Percentiles rank a stretch among this genome's conserved stretches.
Conservation (phyloP, 1,139 yeast genomes). For the Yamadazyma mexicana region DNA sequence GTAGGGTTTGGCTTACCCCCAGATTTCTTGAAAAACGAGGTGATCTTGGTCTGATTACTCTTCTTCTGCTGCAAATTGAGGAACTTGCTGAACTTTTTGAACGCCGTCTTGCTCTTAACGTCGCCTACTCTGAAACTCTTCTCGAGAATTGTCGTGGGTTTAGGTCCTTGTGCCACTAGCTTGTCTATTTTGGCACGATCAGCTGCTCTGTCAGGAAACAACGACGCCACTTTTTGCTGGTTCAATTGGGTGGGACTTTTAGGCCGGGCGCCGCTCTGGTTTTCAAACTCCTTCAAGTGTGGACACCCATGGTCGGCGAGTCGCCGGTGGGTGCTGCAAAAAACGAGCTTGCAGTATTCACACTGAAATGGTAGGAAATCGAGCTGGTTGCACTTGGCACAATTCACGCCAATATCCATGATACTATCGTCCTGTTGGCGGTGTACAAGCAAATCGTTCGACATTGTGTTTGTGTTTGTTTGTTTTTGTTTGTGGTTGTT, state of each 20-base stretch:
- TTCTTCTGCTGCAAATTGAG: conserved; percentile 32
- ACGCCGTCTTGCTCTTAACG: conserved; percentile 33
- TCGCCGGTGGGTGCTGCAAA: conserved; percentile 58
- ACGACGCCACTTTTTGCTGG: conserved; percentile 35
- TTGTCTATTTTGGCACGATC: conserved; percentile 43
- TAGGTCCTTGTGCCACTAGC: conserved; percentile 18
- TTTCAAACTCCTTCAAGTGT: conserved; percentile 18
- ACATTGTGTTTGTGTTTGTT: conserved; percentile 16
- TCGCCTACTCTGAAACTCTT: conserved; percentile 31
- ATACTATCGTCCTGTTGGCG: conserved; percentile 41
- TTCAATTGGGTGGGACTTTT: conserved; percentile 9
- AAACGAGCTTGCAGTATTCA: conserved; percentile 52
- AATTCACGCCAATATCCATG: conserved; percentile 70
- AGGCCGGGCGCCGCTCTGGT: conserved; percentile 8
- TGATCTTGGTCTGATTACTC: conserved; percentile 10
- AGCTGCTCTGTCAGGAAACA: conserved; percentile 58
- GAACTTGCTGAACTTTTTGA: conserved; percentile 47
- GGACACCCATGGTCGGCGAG: conserved; percentile 49
- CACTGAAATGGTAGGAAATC: conserved; percentile 75
- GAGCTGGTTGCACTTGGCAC: conserved; percentile 58
- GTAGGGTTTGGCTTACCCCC: conserved; percentile 15
- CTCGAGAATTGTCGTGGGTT: conserved; percentile 29
- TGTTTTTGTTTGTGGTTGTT: too few relatives aligned
- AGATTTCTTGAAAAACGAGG: conserved; percentile 19
- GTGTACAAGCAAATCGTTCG: conserved; percentile 13